phyloP scores from a whole-genome alignment of 2,329 filamentous ascomycete genomes.

The Dothiorella sarmentorum region DNA sequence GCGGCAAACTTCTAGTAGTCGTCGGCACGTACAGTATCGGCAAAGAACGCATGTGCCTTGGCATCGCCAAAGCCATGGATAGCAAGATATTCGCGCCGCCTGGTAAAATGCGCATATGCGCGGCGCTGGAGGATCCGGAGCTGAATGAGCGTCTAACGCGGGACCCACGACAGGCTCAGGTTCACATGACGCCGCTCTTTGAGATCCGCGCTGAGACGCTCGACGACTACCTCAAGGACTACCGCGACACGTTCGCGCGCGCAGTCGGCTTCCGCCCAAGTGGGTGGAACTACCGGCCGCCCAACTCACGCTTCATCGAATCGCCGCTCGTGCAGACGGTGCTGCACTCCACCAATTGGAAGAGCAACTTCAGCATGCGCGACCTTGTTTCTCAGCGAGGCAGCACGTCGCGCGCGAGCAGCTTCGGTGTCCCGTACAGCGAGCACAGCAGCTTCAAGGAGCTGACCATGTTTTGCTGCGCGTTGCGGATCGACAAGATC shows the following conservation, averaged over 20 bases:
- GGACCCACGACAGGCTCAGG: conserved; percentile 79
- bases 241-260: conserved; percentile 77
- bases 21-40: conserved; percentile 98
- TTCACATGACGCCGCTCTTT: conserved; percentile 96
- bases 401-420: conserved; percentile 75
- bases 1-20: conserved; percentile 77
- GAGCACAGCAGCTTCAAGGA: conserved; percentile 96
- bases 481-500: conserved; percentile 79
- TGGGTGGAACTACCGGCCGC: conserved; percentile 88
- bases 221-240: conserved; percentile 78
- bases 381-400: conserved; percentile 81
- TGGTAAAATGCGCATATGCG: conserved; percentile 78
- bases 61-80: conserved; percentile 79
- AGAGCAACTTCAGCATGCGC: conserved; percentile 64
- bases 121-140: conserved; percentile 80
- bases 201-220: conserved; percentile 90
- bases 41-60: conserved; percentile 92
- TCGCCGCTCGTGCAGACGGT: conserved; percentile 63
- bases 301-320: conserved; percentile 59
- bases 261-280: conserved; percentile 89
- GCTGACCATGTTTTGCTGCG: conserved; percentile 88
- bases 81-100: conserved; percentile 88
- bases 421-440: conserved; percentile 91
- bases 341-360: conserved; percentile 69
- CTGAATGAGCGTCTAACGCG: conserved; percentile 72